Evolutionary conservation across 2,329 filamentous ascomycete species (phyloP), one percentile per base, ranked within the genome.

Genomic region (Aspergillus sp.): DNA sequence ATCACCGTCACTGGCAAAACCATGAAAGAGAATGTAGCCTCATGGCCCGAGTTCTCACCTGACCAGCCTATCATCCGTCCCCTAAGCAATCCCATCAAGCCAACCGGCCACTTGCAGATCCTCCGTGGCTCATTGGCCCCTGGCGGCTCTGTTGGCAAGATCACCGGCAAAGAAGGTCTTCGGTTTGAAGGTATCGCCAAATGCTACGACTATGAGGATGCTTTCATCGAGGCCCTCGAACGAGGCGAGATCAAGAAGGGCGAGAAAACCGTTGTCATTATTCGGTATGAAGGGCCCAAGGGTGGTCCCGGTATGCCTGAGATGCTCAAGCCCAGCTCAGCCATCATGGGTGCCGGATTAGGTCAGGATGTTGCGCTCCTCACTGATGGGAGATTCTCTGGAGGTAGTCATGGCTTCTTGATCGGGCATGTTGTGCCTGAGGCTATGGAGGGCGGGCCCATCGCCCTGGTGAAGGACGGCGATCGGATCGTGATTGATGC

Each of bases 301-400:
- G 87, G 87, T 41, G 87, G 87, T 1, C 87, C 87, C 0, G 87
- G 87, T 53, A 90, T 90, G 87, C 87, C 85, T 6, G 87, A 90
- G 76, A 89, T 89, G 86, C 73, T 90, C 68, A 90, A 89, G 72
- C 87, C 87, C 39, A 84, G 81, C 55, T 87, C 85, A 10, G 86
- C 87, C n/a, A 88, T 90, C 71, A 90, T 90, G 87, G 87, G 87
- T 15, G 87, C 86, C 13, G 87, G 87, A 9, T 80, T 90, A 5
- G 87, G 87, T 39, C 80, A 89, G 62, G 87, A 89, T 63, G 84
- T 89, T 6, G 87, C 87, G 1, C 78, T 90, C 28, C 85, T 90
- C 72, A 90, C 87, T 0, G 88, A 90, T 68, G 87, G 61, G 19
- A 19, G 61, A 38, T 63, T 61, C 28, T 63, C 61, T 5, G 61